phyloP scores from a whole-genome alignment of 1,284 basidiomycete species.

The Ceratobasidium sp. region DNA sequence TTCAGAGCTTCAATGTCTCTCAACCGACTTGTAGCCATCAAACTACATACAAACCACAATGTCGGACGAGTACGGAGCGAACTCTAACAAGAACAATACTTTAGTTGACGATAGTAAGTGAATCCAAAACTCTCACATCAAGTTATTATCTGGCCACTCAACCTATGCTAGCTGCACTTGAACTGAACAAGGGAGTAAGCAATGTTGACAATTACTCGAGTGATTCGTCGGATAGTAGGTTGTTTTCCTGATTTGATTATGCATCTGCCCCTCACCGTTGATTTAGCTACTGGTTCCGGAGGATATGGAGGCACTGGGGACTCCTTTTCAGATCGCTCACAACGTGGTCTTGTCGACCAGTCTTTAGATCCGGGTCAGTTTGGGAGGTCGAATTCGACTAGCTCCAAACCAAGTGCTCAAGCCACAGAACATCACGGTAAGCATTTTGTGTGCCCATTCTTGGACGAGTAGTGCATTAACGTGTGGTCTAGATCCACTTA shows the following conservation, averaged over 20 bases:
- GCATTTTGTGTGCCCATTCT: too few species aligned
- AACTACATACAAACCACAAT: background rate
- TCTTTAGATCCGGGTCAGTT: constrained; percentile 42
- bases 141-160: background rate
- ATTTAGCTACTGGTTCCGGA: constrained; percentile 30
- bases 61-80: constrained; percentile 42
- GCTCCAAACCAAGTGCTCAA: constrained; percentile 8
- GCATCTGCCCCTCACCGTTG: background rate
- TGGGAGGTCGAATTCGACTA: constrained; percentile 21
- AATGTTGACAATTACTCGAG: constrained; percentile 37
- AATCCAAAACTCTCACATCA: background rate
- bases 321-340: constrained; percentile 43
- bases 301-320: constrained; percentile 26
- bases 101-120: constrained; percentile 39
- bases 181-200: constrained; percentile 21
- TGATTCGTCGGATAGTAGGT: constrained; percentile 28
- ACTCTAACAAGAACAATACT: constrained; percentile 32
- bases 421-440: constrained; percentile 36
- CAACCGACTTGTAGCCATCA: background rate
- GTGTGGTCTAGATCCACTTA: constrained; percentile 28
- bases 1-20: background rate
- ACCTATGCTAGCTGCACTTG: constrained; percentile 25
- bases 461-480: too few species aligned
- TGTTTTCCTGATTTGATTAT: background rate
- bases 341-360: constrained; percentile 37